Evolutionary conservation across 805 yeast genomes (phyloP).

Genomic region (Metschnikowia peoriensis): DNA sequence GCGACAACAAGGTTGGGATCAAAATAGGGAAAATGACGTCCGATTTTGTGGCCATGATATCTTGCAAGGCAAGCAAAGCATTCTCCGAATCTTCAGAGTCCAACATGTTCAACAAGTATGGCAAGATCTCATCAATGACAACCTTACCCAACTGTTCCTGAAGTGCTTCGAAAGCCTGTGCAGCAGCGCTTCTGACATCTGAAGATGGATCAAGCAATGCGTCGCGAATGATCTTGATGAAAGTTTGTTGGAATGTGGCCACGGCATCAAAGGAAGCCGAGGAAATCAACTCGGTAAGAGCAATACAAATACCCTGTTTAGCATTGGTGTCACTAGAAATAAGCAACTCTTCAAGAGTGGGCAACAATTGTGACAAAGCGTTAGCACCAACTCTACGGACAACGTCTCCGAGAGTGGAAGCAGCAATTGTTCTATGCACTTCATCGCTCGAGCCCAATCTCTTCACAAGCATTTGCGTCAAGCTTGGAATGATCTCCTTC

Average conservation of each 20-base stretch:
- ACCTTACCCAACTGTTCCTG: conserved; percentile 78
- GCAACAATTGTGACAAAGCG: conserved; percentile 79
- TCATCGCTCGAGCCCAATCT: conserved; percentile 82
- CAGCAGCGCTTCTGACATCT: conserved; percentile 86
- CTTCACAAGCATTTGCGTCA: conserved; percentile 75
- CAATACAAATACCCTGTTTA: conserved; percentile 95
- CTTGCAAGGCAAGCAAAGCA: conserved; percentile 86
- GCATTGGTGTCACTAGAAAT: conserved; percentile 70
- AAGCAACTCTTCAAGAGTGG: conserved; percentile 72
- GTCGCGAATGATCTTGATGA: conserved; percentile 72
- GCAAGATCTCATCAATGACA: conserved; percentile 87
- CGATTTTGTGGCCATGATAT: conserved; percentile 86
- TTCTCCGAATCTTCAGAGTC: conserved; percentile 58
- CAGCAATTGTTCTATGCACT: conserved; percentile 81
- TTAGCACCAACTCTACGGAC: conserved; percentile 91
- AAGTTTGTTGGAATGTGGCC: conserved; percentile 58
- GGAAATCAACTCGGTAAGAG: conserved; percentile 78
- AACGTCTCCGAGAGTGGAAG: conserved; percentile 89
- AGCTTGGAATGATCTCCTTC: conserved; percentile 84
- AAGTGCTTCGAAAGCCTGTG: conserved; percentile 82
- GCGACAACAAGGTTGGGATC: conserved; percentile 75
- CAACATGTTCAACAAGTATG: conserved; percentile 71
- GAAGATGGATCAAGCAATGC: conserved; percentile 75
- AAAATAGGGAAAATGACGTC: conserved; percentile 92
- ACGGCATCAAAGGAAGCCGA: conserved; percentile 66